Base-by-base conservation (phyloP, 1,284 basidiomycete species). In the Cutaneotrichosporon sp. region DNA sequence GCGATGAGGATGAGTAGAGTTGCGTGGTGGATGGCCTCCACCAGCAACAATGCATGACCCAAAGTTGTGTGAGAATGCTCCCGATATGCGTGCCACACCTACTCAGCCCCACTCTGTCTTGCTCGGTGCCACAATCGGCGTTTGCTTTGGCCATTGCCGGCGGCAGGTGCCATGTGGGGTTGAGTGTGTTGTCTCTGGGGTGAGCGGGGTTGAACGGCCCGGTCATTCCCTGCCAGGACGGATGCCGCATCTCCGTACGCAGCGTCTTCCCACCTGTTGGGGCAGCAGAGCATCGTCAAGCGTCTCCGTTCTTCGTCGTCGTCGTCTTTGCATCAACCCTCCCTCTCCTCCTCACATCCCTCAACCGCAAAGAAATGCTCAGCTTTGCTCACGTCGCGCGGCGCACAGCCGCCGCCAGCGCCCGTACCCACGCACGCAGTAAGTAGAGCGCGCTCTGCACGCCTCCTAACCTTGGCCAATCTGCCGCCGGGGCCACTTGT, bases 361-460 rank as follows among this genome's bases (percentile, higher is more conserved):
- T n/a, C 46, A 35, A 34, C 35, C 30, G 8, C 43, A 58, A 57
- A 55, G 35, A 30, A 30, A 73, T 73, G 70, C 65, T 71, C 65
- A 66, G 68, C 57, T 65, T 73, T 54, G 68, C 70, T 45, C 63
- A 68, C 53, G 67, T 63, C 42, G 70, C 70, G 23, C 68, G 66
- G 64, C 58, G 70, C 49, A 59, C 63, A 37, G 67, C 64, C 44
- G 58, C 46, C 23, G 46, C 41, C 39, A 62, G 63, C 26, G 43
- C 66, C 52, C 60, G 62, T 41, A 53, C 58, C 45, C 52, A 65
- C 23, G 58, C 63, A 33, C 55, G 69, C 55, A 51, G 69, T 71
- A 42, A 61, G 67, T 68, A 17, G 23, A 23, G 8, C n/a, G 8
- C 18, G 30, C 44, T 18, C 35, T 37, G 4, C 13, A 35, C 30